phyloP scores from a whole-genome alignment of 2,329 filamentous ascomycete species.

The Pseudogymnoascus sp. region DNA sequence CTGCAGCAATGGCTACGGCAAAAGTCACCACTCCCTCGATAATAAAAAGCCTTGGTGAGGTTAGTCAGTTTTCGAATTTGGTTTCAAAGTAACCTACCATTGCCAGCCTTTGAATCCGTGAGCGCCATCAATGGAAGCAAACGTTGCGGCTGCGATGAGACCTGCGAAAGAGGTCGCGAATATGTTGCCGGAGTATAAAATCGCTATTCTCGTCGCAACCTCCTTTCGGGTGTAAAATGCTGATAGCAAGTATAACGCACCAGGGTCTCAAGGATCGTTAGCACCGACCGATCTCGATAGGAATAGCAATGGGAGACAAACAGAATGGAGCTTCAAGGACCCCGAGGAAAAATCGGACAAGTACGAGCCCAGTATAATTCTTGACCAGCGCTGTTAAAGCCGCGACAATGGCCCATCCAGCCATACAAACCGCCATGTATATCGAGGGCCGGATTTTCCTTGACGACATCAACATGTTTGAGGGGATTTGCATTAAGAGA shows the following conservation, averaged over 20 bases:
- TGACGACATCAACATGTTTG: slow-evolving; percentile 40
- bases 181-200: slow-evolving; percentile 36
- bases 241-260: slow-evolving; percentile 32
- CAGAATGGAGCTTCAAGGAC: slow-evolving; percentile 31
- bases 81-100: slow-evolving; percentile 24
- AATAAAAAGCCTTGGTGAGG: slow-evolving; percentile 31
- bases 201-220: slow-evolving; percentile 33
- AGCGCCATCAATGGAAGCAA: slow-evolving; percentile 27
- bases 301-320: not conserved
- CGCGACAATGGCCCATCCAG: slow-evolving; percentile 37
- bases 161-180: slow-evolving; percentile 37
- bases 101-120: slow-evolving; percentile 37
- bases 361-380: slow-evolving; percentile 34
- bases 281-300: not conserved
- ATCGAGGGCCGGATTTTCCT: slow-evolving; percentile 32
- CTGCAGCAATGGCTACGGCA: slow-evolving; percentile 30
- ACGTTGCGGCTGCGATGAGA: slow-evolving; percentile 35
- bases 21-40: slow-evolving; percentile 36
- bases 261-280: not conserved
- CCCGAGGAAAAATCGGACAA: slow-evolving; percentile 35
- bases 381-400: slow-evolving; percentile 34
- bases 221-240: slow-evolving; percentile 34
- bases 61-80: not conserved
- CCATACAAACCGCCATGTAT: slow-evolving; percentile 33
- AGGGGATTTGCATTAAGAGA: slow-evolving; percentile 42